Percentiles rank a stretch among this genome's conserved stretches.
phyloP scores from a whole-genome alignment of 495 filamentous ascomycete genomes.

The Saxophila tyrrhenica region DNA sequence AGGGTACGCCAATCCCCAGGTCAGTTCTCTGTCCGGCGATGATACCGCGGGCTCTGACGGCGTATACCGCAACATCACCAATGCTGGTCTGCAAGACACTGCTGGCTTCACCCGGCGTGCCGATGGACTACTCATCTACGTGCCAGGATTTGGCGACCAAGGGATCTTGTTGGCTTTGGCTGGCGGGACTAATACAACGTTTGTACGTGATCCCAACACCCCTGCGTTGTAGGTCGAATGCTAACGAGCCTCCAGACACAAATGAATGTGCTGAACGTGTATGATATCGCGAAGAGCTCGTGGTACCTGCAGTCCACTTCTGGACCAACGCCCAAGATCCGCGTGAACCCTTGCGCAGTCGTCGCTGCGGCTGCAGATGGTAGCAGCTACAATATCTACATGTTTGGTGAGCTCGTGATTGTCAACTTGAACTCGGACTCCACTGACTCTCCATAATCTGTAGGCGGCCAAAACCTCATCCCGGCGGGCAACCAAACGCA shows the following conservation, averaged over 20 bases:
- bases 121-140: conserved; percentile 57
- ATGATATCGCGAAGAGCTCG: conserved; percentile 61
- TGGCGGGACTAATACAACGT: conserved; percentile 53
- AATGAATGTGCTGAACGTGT: conserved; percentile 63
- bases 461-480: conserved; percentile 59
- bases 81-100: conserved; percentile 52
- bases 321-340: conserved; percentile 48
- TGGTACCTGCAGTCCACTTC: conserved; percentile 68
- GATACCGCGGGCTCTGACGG: conserved; percentile 44
- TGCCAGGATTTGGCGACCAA: conserved; percentile 58
- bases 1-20: conserved; percentile 47
- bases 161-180: conserved; percentile 61
- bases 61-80: conserved; percentile 57
- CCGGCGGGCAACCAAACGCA: conserved; percentile 49
- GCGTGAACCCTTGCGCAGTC: conserved; percentile 65
- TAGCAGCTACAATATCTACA: conserved; percentile 59
- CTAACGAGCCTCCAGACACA: conserved; percentile 35
- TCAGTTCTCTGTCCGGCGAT: conserved; percentile 37
- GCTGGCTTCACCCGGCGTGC: conserved; percentile 58
- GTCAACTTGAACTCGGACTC: neutral
- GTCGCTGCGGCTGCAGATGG: conserved; percentile 61
- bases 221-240: neutral
- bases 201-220: conserved; percentile 29
- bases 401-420: conserved; percentile 30
- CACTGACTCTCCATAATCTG: neutral